A percentile compares a stretch with the other conserved stretches of the same genome.
Evolutionary conservation across 192 early-diverging fungal genomes (phyloP).

Genomic region (Coemansia sp.): DNA sequence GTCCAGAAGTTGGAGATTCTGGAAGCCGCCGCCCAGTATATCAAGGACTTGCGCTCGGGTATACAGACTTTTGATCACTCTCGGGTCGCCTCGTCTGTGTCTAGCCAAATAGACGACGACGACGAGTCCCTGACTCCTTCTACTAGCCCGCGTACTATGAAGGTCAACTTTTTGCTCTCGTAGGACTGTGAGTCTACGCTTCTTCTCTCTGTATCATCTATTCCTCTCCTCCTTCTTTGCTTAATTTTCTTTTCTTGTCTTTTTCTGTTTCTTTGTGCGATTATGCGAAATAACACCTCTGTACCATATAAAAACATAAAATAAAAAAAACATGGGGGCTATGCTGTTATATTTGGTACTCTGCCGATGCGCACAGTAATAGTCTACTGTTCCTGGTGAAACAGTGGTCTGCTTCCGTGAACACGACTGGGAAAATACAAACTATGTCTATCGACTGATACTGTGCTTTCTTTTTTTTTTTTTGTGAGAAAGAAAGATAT

Average conservation of each 20-base stretch:
- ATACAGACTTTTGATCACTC: slow-evolving; percentile 3
- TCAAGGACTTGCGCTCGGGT: slow-evolving; percentile 29
- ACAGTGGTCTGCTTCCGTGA: slow-evolving; percentile 9
- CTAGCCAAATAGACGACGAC: slow-evolving; percentile 15
- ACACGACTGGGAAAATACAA: slow-evolving; percentile 1
- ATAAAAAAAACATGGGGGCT: not conserved
- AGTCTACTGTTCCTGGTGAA: not conserved
- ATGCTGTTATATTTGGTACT: not conserved
- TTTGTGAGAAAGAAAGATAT: not conserved
- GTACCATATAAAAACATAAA: not conserved
- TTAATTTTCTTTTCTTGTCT: not conserved
- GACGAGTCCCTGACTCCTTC: slow-evolving; percentile 11
- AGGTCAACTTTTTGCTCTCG: slow-evolving; percentile 41
- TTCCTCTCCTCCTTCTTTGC: not conserved
- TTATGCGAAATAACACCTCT: slow-evolving; percentile 8
- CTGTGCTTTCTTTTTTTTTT: not conserved
- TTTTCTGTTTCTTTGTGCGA: not conserved
- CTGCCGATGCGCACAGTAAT: not conserved
- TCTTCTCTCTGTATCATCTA: slow-evolving; percentile 13
- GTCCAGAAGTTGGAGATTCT: slow-evolving; percentile 41
- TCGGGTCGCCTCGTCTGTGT: not conserved
- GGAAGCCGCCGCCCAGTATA: slow-evolving; percentile 38
- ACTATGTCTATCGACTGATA: slow-evolving; percentile 3
- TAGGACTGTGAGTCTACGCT: not conserved
- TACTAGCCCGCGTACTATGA: slow-evolving; percentile 24